Base-by-base conservation (phyloP, 1,284 basidiomycete genomes). In the Ganoderma leucocontextum region DNA sequence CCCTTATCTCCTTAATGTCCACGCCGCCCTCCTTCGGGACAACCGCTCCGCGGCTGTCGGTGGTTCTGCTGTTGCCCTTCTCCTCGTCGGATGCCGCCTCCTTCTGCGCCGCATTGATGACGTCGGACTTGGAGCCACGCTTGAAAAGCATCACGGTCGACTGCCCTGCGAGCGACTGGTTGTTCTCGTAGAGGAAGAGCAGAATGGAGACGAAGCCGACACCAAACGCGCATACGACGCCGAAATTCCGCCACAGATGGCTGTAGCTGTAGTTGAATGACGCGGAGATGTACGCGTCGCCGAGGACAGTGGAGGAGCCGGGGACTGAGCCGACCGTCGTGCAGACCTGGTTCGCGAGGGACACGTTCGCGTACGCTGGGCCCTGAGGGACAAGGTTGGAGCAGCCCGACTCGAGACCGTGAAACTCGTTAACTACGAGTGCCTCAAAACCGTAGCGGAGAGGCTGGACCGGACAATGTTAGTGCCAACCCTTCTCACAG, bases 221-320 rank as follows among this genome's bases (percentile, higher is more conserved):
- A 66, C 85, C 80, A 76, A 89, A 90, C 0, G 76, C 85, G 62
- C 87, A 68, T 64, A 88, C 74, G 64, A 91, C 85, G 47, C 88
- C 89, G 69, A 86, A 83, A 76, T 90, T 87, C 87, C 85, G 84
- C 94, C 94, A 95, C 9, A 91, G 77, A 75, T 95, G 81, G 33
- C 77, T 78, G 68, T 86, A 86, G 22, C 80, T 76, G 79, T 94
- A 97, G 0, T 81, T 82, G 77, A 86, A 97, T 0, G 89, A 87
- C 0, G 88, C 77, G 19, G 70, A 72, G 44, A 95, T 79, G 78
- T 90, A 94, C 15, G 75, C 75, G 35, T 84, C 81, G 0, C 89
- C 89, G 53, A 82, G 75, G 25, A 91, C 89, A 15, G 73, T 79
- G 10, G 72, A 68, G 68, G 83, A 80, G 0, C 88, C 89, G 0